Conservation (phyloP, 306 rosid species). For the Lathyrus aphaca region DNA sequence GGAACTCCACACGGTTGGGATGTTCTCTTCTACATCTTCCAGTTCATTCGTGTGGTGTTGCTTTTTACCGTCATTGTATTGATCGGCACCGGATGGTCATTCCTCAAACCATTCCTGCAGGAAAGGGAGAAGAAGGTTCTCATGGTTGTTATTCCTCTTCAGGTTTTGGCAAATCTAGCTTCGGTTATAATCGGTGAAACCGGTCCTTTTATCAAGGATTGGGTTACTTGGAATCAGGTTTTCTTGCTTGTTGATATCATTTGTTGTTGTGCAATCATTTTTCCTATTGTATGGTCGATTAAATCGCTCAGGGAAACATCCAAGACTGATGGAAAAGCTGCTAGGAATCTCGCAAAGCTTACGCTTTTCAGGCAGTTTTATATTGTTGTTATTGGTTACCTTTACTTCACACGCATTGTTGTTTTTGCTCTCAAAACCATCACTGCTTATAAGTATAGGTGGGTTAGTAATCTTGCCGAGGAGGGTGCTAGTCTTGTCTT, state of each 20-base stretch:
- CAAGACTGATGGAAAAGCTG: conserved; percentile 92
- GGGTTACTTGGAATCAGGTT: conserved; percentile 89
- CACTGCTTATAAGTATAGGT: conserved; percentile 83
- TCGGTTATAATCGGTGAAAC: conserved; percentile 83
- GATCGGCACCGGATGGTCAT: conserved; percentile 93
- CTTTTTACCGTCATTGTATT: conserved; percentile 78
- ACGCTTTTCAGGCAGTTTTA: conserved; percentile 85
- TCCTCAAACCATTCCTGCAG: conserved; percentile 78
- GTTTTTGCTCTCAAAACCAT: conserved; percentile 82
- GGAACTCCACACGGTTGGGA: conserved; percentile 98
- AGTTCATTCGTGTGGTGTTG: conserved; percentile 74
- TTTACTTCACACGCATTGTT: conserved; percentile 77
- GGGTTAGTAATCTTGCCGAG: conserved; percentile 90
- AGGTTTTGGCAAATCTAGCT: conserved; percentile 78
- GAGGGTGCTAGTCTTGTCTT: conserved; percentile 75
- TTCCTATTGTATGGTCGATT: conserved; percentile 92
- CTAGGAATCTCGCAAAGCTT: conserved; percentile 74
- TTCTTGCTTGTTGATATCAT: conserved; percentile 82
- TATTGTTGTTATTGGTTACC: conserved; percentile 79
- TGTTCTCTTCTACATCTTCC: conserved; percentile 77
- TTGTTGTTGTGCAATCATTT: conserved; percentile 87
- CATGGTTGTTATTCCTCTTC: conserved; percentile 88
- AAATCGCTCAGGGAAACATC: conserved; percentile 84
- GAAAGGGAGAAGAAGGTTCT: conserved; percentile 88
- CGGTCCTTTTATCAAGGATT: conserved; percentile 85